Conservation (phyloP, 345 rosid species). For the Excoecaria agallocha region DNA sequence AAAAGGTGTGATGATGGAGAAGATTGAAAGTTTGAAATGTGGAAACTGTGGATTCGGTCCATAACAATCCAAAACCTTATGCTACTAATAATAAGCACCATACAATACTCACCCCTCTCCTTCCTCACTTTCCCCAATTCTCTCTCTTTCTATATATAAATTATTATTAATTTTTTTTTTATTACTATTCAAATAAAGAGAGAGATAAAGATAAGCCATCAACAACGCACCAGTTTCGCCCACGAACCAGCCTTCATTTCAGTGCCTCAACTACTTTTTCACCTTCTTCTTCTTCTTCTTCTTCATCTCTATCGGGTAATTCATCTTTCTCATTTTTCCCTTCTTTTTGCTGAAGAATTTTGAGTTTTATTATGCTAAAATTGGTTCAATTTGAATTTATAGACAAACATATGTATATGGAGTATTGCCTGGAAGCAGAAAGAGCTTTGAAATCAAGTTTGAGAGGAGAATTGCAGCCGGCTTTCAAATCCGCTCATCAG, state of each 20-base stretch:
- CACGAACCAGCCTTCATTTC: slow-evolving; percentile 32
- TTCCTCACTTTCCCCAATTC: slow-evolving; percentile 7
- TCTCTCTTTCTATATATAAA: no score
- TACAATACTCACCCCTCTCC: slow-evolving; percentile 30
- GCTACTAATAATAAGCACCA: background rate
- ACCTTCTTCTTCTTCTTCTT: slow-evolving; percentile 20
- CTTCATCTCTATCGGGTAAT: no score
- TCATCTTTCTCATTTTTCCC: no score
- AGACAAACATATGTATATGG: slow-evolving; percentile 24
- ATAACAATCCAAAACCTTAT: slow-evolving; percentile 9
- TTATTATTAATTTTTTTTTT: no score
- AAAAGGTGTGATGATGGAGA: no score
- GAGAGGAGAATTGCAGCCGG: slow-evolving; percentile 36
- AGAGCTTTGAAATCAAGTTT: slow-evolving; percentile 59
- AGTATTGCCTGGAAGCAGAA: slow-evolving; percentile 48
- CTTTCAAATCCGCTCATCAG: slow-evolving; percentile 23
- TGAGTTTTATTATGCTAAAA: no score
- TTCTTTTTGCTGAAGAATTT: no score
- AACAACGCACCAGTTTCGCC: slow-evolving; percentile 46
- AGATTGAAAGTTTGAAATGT: background rate
- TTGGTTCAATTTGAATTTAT: no score
- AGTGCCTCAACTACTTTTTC: no score
- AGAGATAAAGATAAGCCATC: slow-evolving; percentile 37
- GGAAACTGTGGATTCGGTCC: slow-evolving; percentile 25
- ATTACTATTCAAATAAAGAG: no score